Percentiles rank a stretch among this genome's conserved stretches.
These are phyloP conservation scores for Heterobasidion occidentale DNA, from an alignment of 1,284 basidiomycete species.

Conservation along the genomic window DNA sequence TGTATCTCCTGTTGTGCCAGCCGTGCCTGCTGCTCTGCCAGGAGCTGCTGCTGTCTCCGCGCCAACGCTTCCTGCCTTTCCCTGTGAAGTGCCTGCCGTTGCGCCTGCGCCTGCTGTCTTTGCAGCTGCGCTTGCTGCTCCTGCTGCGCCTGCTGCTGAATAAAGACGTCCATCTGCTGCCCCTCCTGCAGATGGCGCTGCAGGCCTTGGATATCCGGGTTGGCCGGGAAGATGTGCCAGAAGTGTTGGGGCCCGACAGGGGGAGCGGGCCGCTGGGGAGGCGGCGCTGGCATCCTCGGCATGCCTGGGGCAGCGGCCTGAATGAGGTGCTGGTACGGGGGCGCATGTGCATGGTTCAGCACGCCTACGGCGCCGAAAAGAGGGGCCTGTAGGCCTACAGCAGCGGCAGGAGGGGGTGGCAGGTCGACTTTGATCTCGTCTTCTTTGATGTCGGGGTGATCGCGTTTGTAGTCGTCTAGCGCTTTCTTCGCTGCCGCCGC, in stretches of 20 bases:
- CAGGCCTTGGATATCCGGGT: neutral
- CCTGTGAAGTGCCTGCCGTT: neutral
- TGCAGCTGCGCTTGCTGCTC: neutral
- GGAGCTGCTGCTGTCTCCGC: neutral
- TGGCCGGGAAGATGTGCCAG: neutral
- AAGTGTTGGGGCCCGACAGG: neutral
- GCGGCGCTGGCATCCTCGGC: neutral
- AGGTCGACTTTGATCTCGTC: constrained; percentile 50
- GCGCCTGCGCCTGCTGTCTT: neutral
- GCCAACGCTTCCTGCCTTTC: neutral
- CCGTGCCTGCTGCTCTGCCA: neutral
- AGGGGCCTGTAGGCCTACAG: neutral
- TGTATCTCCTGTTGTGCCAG: no score
- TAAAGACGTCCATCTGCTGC: neutral
- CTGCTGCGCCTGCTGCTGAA: neutral
- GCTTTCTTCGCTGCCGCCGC: constrained; percentile 60
- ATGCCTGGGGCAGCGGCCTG: neutral
- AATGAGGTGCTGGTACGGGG: neutral
- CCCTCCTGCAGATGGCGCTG: neutral
- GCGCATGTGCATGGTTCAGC: neutral
- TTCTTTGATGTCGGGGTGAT: constrained; percentile 49
- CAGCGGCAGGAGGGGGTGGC: constrained; percentile 21
- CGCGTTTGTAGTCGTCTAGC: constrained; percentile 44
- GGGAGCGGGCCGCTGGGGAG: neutral
- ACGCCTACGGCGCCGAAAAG: neutral